A percentile compares a stretch with the other conserved stretches of the same genome.
Conservation (phyloP, 1,284 basidiomycete species). For the Apiotrichum montevideense region DNA sequence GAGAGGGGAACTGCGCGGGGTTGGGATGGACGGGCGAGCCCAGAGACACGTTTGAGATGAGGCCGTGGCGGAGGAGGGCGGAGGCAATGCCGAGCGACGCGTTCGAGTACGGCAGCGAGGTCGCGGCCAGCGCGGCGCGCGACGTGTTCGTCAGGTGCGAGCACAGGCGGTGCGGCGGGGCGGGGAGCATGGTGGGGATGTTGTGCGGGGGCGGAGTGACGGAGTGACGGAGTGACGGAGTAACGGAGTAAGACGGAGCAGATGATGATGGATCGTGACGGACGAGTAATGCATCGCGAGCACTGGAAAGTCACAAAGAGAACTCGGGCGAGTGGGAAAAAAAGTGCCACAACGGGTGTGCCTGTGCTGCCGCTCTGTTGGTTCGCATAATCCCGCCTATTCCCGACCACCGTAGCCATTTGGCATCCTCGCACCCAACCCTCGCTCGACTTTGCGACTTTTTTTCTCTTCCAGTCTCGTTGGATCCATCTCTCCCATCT, state of each 20-base stretch:
- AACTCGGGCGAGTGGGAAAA: conserved; percentile 2
- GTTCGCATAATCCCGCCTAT: not conserved
- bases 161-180: conserved; percentile 41
- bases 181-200: conserved; percentile 11
- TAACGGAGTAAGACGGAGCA: not conserved
- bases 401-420: not conserved
- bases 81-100: conserved; percentile 40
- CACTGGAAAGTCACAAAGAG: too few relatives aligned
- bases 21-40: conserved; percentile 37
- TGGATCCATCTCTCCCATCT: not conserved
- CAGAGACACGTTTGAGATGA: conserved; percentile 41
- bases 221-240: conserved; percentile 9
- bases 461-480: not conserved
- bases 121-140: conserved; percentile 37
- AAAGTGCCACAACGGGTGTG: conserved; percentile 17
- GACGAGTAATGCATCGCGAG: not conserved
- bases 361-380: not conserved
- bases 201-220: too few relatives aligned
- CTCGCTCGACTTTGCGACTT: too few relatives aligned
- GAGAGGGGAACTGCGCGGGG: conserved; percentile 29
- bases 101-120: conserved; percentile 41
- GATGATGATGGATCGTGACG: not conserved
- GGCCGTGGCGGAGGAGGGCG: conserved; percentile 43
- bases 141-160: conserved; percentile 43
- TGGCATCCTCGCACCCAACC: not conserved